Conservation (phyloP, 2,329 filamentous ascomycete genomes). For the Aspergillus sp. region DNA sequence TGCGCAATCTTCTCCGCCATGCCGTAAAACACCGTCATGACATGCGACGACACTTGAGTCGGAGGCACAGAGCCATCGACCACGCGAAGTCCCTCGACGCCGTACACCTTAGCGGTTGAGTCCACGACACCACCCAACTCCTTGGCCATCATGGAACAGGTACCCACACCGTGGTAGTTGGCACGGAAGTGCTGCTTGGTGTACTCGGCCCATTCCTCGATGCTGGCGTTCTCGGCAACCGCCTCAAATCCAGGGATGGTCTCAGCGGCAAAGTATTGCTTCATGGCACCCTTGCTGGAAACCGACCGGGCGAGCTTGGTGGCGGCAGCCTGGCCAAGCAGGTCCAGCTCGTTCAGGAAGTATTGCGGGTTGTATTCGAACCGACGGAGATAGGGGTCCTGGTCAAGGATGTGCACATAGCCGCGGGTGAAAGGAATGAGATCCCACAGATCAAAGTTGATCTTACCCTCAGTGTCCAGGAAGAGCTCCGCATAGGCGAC, state of each 20-base stretch:
- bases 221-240: slow-evolving; percentile 9
- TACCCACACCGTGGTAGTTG: slow-evolving; percentile 27
- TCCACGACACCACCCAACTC: slow-evolving; percentile 31
- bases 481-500: slow-evolving; percentile 23
- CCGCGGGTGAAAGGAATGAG: slow-evolving; percentile 26
- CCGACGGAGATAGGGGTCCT: slow-evolving; percentile 20
- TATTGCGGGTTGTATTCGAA: slow-evolving; percentile 20
- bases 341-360: slow-evolving; percentile 23
- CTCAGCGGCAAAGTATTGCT: slow-evolving; percentile 13
- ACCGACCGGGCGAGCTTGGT: slow-evolving; percentile 21
- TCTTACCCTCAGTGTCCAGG: slow-evolving; percentile 17
- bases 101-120: slow-evolving; percentile 23
- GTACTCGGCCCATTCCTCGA: slow-evolving; percentile 19
- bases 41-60: slow-evolving; percentile 25
- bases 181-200: slow-evolving; percentile 19
- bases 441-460: slow-evolving; percentile 24
- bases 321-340: slow-evolving; percentile 22
- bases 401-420: slow-evolving; percentile 14
- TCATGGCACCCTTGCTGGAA: slow-evolving; percentile 12
- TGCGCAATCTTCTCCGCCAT: slow-evolving; percentile 23
- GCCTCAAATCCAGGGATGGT: slow-evolving; percentile 9
- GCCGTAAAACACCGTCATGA: slow-evolving; percentile 26
- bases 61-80: slow-evolving; percentile 34
- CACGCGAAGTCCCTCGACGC: slow-evolving; percentile 27
- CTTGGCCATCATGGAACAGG: slow-evolving; percentile 28